Percentiles rank a stretch among this genome's conserved stretches.
phyloP scores from a whole-genome alignment of 1,139 yeast genomes.

The Diutina sp. region DNA sequence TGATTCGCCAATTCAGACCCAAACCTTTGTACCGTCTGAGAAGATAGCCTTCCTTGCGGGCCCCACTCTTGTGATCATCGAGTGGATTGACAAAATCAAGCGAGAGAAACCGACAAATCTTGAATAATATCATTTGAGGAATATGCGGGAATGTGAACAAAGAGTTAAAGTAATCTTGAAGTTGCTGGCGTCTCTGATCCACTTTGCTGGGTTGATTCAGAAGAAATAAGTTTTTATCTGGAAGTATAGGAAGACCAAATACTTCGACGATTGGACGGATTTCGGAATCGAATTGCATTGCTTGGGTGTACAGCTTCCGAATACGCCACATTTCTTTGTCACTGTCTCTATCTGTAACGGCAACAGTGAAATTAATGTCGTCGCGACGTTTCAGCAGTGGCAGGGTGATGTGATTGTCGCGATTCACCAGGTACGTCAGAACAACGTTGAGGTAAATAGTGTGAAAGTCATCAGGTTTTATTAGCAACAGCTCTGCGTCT shows the following conservation, averaged over 20 bases:
- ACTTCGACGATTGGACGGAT: conserved; percentile 42
- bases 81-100: conserved; percentile 56
- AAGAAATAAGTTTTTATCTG: conserved; percentile 41
- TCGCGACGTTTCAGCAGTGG: conserved; percentile 21
- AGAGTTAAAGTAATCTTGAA: conserved; percentile 51
- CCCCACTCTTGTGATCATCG: conserved; percentile 43
- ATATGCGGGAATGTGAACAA: conserved; percentile 48
- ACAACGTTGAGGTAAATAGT: conserved; percentile 48
- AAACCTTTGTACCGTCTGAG: conserved; percentile 47
- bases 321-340: conserved; percentile 64
- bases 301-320: conserved; percentile 44
- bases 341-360: conserved; percentile 45
- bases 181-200: conserved; percentile 40
- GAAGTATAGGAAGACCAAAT: conserved; percentile 51
- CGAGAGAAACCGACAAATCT: conserved; percentile 56
- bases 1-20: conserved; percentile 57
- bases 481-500: conserved; percentile 28
- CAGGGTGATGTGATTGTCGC: conserved; percentile 10
- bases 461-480: conserved; percentile 55
- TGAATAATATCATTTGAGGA: conserved; percentile 40
- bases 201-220: conserved; percentile 54
- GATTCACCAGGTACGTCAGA: conserved; percentile 30
- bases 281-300: conserved; percentile 42
- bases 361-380: conserved; percentile 48
- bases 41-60: conserved; percentile 56